These are phyloP conservation scores for Lepidopterella palustris DNA, from an alignment of 495 filamentous ascomycete genomes.

Conservation along the genomic window DNA sequence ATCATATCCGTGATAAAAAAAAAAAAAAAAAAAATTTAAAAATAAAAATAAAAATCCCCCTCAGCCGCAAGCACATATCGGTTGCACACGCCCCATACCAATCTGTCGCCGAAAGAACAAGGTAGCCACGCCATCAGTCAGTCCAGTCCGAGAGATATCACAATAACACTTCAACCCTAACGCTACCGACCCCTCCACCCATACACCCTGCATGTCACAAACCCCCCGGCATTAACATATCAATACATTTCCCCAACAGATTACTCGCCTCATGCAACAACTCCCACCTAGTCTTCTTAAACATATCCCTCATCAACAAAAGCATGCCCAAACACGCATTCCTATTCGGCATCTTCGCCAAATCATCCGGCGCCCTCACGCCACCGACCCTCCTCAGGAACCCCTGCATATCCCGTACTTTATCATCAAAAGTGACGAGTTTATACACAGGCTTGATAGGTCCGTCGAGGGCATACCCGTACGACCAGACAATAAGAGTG, in stretches of 20 bases:
- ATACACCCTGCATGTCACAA: neutral
- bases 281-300: conserved; percentile 82
- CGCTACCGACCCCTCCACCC: too few species aligned
- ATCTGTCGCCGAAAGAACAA: too few species aligned
- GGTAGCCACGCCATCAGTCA: too few species aligned
- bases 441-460: conserved; percentile 51
- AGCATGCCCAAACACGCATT: conserved; percentile 80
- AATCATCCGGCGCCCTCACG: conserved; percentile 72
- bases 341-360: conserved; percentile 65
- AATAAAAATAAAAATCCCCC: too few species aligned
- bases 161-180: too few species aligned
- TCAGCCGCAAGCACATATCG: too few species aligned
- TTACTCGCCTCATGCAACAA: conserved; percentile 78
- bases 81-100: too few species aligned
- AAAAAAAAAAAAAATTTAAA: too few species aligned
- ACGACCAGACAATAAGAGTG: conserved; percentile 87
- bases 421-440: conserved; percentile 54
- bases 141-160: too few species aligned
- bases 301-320: conserved; percentile 73
- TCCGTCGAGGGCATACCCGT: conserved; percentile 88
- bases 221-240: conserved; percentile 41
- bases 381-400: conserved; percentile 70
- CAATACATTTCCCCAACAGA: conserved; percentile 73
- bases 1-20: too few species aligned
- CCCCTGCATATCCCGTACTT: conserved; percentile 67